phyloP scores from a whole-genome alignment of 805 yeast species.

The Candida insectorum region DNA sequence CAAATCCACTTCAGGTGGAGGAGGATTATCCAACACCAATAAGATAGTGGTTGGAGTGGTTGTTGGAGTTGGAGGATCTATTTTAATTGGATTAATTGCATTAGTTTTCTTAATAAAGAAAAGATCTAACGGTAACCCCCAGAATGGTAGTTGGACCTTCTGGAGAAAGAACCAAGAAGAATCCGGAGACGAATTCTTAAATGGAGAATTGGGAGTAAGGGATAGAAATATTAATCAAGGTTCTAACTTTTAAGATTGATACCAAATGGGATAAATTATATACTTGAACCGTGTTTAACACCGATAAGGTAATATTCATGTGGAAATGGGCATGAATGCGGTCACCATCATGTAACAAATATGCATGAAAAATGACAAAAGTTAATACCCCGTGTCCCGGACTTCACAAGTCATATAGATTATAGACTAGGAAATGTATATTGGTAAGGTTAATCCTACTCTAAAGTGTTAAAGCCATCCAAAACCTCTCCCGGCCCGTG shows the following conservation, averaged over 20 bases:
- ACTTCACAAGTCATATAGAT: too few relatives aligned
- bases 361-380: too few relatives aligned
- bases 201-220: conserved; percentile 46
- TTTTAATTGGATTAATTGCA: conserved; percentile 32
- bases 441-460: too few relatives aligned
- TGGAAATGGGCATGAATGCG: too few relatives aligned
- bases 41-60: conserved; percentile 46
- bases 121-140: conserved; percentile 26
- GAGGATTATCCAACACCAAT: conserved; percentile 41
- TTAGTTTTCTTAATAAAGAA: conserved; percentile 33
- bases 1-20: conserved; percentile 19
- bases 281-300: not conserved
- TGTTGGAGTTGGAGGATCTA: conserved; percentile 45
- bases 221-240: conserved; percentile 47
- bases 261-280: not conserved
- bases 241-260: conserved; percentile 42
- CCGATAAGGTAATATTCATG: too few relatives aligned
- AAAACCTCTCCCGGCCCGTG: too few relatives aligned
- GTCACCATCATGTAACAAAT: too few relatives aligned
- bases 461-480: too few relatives aligned
- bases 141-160: conserved; percentile 43
- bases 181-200: conserved; percentile 37
- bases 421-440: too few relatives aligned
- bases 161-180: conserved; percentile 46
- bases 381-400: too few relatives aligned